Evolutionary conservation across 306 rosid species (phyloP).

Genomic region (Pueraria montana): DNA sequence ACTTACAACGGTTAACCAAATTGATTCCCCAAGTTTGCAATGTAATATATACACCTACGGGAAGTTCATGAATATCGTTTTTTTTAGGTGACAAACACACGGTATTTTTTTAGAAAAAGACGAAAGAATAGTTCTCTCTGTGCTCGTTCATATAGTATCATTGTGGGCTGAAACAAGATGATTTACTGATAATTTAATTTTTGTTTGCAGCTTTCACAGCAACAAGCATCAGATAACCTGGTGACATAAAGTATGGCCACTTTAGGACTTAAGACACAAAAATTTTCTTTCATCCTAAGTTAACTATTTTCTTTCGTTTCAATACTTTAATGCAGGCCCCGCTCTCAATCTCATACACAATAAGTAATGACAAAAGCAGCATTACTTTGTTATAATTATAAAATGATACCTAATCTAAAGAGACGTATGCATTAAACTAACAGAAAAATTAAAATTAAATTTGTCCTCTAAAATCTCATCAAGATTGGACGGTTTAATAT

Average conservation of each 20-base stretch:
- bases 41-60: background rate
- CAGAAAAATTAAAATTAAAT: constrained; percentile 41
- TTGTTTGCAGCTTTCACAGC: background rate
- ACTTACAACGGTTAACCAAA: background rate
- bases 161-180: background rate
- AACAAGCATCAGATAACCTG: background rate
- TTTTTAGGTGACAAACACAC: too few species aligned
- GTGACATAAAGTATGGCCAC: background rate
- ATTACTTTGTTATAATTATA: constrained; percentile 22
- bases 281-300: background rate
- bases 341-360: constrained; percentile 34
- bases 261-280: background rate
- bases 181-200: background rate
- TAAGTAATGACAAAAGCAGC: constrained; percentile 58
- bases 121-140: too few species aligned
- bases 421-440: constrained; percentile 54
- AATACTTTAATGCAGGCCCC: constrained; percentile 1
- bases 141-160: background rate
- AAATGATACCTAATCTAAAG: constrained; percentile 58
- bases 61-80: constrained; percentile 10
- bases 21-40: constrained; percentile 7
- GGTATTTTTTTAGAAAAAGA: too few species aligned
- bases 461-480: constrained; percentile 36
- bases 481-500: constrained; percentile 39
- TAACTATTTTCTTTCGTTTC: background rate